Evolutionary conservation across 1,284 basidiomycete species (phyloP), one percentile per base, ranked within the genome.

Genomic region (Omphalotus olearius): DNA sequence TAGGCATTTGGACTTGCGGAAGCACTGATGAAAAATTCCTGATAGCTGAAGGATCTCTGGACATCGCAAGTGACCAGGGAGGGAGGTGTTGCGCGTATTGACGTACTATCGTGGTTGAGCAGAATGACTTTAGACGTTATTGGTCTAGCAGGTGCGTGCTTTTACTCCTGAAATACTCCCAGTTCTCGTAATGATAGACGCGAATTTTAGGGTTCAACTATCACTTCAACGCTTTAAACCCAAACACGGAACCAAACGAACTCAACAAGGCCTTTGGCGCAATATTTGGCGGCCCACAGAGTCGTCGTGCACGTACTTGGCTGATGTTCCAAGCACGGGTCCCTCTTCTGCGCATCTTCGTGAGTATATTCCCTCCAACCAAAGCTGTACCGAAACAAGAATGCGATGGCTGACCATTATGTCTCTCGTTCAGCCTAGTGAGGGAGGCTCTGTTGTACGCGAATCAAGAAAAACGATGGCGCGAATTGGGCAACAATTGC

Each of bases 51-150:
- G 35, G 74, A 80, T 52, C 56, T 72, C n/a, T 78, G 71, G 75
- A 56, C 54, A 2, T 47, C 55, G 1, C 64, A 74, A 50, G 57
- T 66, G 23, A 48, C 56, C 18, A 64, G 65, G 52, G 53, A 62
- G 45, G 56, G 58, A n/a, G 68, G 60, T 16, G 55, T 52, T 16
- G 63, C 56, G 0, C 65, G 58, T 2, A 61, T 80, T 28, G 78
- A 88, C 51, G 73, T 79, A 1, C 65, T 83, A 3, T 64, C 72
- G 0, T 82, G 78, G 71, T 62, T 88, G 10, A 79, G 71, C 39
- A 73, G 72, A 50, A 71, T 74, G 53, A 88, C 86, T 0, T 67
- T 89, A 30, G 85, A 89, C 57, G 72, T 87, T 25, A 88, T 90
- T 50, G 85, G 85, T 7, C 68, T 79, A 10, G 82, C 85, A 20